Evolutionary conservation across 2,329 filamentous ascomycete genomes (phyloP), one percentile per base, ranked within the genome.

Genomic region (Cladosporium austrohemisphaericum): DNA sequence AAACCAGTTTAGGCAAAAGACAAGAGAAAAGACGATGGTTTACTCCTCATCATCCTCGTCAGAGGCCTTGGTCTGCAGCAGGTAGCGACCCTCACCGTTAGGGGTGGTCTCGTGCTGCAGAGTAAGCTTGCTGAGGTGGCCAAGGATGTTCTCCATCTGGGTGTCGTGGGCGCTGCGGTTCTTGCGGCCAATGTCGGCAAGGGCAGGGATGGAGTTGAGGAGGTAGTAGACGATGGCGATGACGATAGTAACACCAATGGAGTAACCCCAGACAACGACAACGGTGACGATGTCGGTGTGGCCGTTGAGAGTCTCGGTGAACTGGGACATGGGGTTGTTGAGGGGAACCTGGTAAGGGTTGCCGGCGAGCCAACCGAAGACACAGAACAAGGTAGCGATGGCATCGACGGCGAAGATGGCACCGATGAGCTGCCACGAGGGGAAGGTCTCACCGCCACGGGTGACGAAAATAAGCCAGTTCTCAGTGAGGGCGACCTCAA

Each of bases 311-410:
- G 58, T 60, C 58, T 67, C 60, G 49, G 52, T 56, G 59, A 62
- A 68, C 56, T 63, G 62, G 52, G 61, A 59, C 54, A 69, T 68
- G 55, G 73, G 74, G 60, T 69, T 65, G 59, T 71, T 68, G 26
- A 67, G 66, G 37, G 63, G 63, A 31, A 55, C 36, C 57, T 68
- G 64, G 60, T 67, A 49, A 54, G 68, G 70, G 40, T 71, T 68
- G 52, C 80, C 81, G 35, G 77, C 78, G 59, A 89, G 72, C 84
- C 85, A 88, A 52, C 85, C 85, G 72, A 88, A 88, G 63, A 86
- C 68, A 70, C 77, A 80, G 78, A 88, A 89, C 63, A 88, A 74
- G 50, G 85, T 88, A 29, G 85, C 81, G 22, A 88, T 69, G 44
- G 80, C 77, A 66, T 88, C 85, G 63, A 89, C 85, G 66, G 79